These are phyloP conservation scores for Elsinoe necatrix DNA, from an alignment of 2,329 filamentous ascomycete genomes.

Conservation along the genomic window DNA sequence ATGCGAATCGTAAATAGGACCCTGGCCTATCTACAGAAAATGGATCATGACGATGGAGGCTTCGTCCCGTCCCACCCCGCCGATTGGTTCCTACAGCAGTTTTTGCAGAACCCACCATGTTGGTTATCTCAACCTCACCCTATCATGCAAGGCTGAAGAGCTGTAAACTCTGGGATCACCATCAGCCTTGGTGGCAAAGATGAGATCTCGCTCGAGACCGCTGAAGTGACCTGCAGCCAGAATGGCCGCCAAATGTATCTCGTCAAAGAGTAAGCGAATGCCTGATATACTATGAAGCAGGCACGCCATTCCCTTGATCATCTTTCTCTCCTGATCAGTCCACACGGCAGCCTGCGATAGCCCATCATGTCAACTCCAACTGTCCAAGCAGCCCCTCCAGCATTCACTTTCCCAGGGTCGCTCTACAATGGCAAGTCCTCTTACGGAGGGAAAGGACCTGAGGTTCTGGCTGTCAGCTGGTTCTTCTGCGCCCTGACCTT, in stretches of 20 bases:
- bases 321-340: background rate
- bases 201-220: background rate
- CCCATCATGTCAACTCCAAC: background rate
- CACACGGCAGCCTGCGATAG: background rate
- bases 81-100: background rate
- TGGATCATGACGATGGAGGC: background rate
- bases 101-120: background rate
- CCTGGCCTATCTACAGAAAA: too few species aligned
- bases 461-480: slow-evolving; percentile 1
- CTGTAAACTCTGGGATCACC: slow-evolving; percentile 3
- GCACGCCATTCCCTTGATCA: background rate
- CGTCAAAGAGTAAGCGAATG: background rate
- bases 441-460: slow-evolving; percentile 1
- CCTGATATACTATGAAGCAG: background rate
- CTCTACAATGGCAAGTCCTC: slow-evolving; percentile 5
- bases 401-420: slow-evolving; percentile 1
- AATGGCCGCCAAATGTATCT: background rate
- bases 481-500: slow-evolving; percentile 6
- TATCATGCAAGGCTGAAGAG: slow-evolving; percentile 4
- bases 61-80: background rate
- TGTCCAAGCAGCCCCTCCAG: background rate
- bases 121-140: slow-evolving; percentile 1
- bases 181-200: slow-evolving; percentile 2
- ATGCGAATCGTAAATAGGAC: too few species aligned
- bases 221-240: background rate